Percentiles rank a stretch among this genome's conserved stretches.
These are phyloP conservation scores for Acanthamoeba lenticulata DNA, from an alignment of 208 protist species.

Conservation along the genomic window DNA sequence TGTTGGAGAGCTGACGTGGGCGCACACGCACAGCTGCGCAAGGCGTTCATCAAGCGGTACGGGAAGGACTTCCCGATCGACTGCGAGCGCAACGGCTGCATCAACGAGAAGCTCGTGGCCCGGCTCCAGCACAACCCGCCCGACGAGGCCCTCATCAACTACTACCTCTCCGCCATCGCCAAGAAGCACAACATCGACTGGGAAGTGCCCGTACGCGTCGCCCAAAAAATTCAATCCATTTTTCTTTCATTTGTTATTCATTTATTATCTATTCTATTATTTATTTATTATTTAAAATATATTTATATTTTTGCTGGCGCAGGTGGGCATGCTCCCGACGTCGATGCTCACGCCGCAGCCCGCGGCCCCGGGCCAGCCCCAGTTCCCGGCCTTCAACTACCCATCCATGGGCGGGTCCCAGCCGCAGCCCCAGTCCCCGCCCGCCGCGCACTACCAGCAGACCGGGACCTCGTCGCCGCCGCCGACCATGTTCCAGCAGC, in stretches of 20 bases:
- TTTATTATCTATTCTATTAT: neutral
- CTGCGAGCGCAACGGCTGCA: slow-evolving; percentile 1
- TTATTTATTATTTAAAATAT: neutral
- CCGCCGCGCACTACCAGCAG: neutral
- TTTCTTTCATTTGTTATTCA: neutral
- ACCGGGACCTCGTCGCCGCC: neutral
- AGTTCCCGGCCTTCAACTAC: neutral
- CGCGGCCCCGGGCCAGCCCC: neutral
- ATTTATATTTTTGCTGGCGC: neutral
- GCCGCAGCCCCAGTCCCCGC: neutral
- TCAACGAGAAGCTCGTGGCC: slow-evolving; percentile 54
- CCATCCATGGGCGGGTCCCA: neutral
- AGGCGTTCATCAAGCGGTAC: slow-evolving; percentile 52
- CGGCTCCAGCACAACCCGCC: slow-evolving; percentile 52
- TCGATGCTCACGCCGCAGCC: slow-evolving; percentile 14
- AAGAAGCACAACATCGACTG: slow-evolving; percentile 68
- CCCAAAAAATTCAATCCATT: too few relatives aligned
- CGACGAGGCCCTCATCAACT: slow-evolving; percentile 66
- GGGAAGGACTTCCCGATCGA: slow-evolving; percentile 63
- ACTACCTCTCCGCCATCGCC: slow-evolving; percentile 65
- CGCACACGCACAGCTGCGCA: neutral
- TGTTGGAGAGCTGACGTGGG: too few relatives aligned
- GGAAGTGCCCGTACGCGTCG: slow-evolving; percentile 33
- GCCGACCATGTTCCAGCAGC: neutral
- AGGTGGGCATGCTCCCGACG: slow-evolving; percentile 35